Percentiles rank a stretch among this genome's conserved stretches.
phyloP scores from a whole-genome alignment of 331 rosid genomes.

The Arachis monticola region DNA sequence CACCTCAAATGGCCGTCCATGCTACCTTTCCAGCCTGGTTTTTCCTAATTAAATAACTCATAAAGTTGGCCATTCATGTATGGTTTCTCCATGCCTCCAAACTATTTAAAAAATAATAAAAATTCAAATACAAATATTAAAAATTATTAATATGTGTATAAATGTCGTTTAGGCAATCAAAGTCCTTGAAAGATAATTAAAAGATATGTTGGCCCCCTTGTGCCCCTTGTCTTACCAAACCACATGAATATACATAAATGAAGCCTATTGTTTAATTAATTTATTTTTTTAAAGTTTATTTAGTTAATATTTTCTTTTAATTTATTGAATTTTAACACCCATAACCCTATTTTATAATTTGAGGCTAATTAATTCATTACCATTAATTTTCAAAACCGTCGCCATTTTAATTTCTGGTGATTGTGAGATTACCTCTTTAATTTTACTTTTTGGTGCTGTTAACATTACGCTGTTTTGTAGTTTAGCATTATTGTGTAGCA shows the following conservation, averaged over 20 bases:
- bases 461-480: slow-evolving; percentile 8
- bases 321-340: no score
- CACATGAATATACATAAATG: neutral
- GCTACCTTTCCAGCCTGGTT: slow-evolving; percentile 52
- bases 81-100: neutral
- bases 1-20: slow-evolving; percentile 42
- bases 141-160: no score
- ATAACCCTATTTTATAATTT: no score
- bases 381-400: no score
- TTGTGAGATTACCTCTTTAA: no score
- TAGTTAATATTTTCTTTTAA: neutral
- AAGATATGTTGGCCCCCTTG: neutral
- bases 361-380: no score
- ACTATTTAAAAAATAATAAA: no score
- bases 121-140: no score
- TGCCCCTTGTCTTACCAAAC: slow-evolving; percentile 10
- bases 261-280: neutral
- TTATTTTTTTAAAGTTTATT: no score
- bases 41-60: neutral
- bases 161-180: slow-evolving; percentile 1
- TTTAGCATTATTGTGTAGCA: neutral
- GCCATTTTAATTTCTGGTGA: no score
- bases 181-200: slow-evolving; percentile 27
- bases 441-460: neutral
- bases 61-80: slow-evolving; percentile 24